These are phyloP conservation scores for Parastagonospora nodorum DNA, from an alignment of 2,329 filamentous ascomycete species.

Conservation along the genomic window DNA sequence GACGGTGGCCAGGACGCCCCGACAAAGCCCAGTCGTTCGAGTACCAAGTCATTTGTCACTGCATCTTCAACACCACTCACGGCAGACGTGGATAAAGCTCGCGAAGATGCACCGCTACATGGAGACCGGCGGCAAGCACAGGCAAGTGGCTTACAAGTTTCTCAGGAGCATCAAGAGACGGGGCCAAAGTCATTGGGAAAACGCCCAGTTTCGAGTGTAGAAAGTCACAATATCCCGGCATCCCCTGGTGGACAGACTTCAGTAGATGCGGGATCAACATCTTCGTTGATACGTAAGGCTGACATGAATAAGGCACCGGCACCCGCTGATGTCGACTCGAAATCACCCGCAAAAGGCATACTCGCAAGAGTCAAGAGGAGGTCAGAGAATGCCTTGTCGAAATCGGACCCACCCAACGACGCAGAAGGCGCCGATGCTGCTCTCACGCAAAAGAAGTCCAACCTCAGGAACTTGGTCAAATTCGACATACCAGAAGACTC, in stretches of 20 bases:
- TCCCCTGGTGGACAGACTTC: slow-evolving; percentile 34
- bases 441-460: slow-evolving; percentile 32
- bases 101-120: slow-evolving; percentile 5
- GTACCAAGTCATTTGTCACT: slow-evolving; percentile 40
- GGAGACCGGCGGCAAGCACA: slow-evolving; percentile 26
- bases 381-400: slow-evolving; percentile 29
- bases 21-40: slow-evolving; percentile 27
- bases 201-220: slow-evolving; percentile 33
- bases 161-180: slow-evolving; percentile 19
- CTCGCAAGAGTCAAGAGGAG: slow-evolving; percentile 32
- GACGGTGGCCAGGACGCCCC: slow-evolving; percentile 13
- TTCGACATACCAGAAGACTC: slow-evolving; percentile 51
- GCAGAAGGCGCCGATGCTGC: slow-evolving; percentile 11
- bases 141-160: slow-evolving; percentile 39
- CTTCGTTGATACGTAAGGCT: slow-evolving; percentile 44
- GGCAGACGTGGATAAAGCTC: slow-evolving; percentile 8
- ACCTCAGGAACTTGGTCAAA: slow-evolving; percentile 46
- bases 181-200: slow-evolving; percentile 28
- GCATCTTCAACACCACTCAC: slow-evolving; percentile 28
- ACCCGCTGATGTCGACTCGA: slow-evolving; percentile 22
- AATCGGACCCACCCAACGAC: slow-evolving; percentile 5
- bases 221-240: slow-evolving; percentile 31
- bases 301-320: slow-evolving; percentile 38
- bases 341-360: slow-evolving; percentile 31
- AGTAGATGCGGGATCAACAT: slow-evolving; percentile 44